Percentiles rank a stretch among this genome's conserved stretches.
phyloP scores from a whole-genome alignment of 1,284 basidiomycete genomes.

The Cutaneotrichosporon sp. region DNA sequence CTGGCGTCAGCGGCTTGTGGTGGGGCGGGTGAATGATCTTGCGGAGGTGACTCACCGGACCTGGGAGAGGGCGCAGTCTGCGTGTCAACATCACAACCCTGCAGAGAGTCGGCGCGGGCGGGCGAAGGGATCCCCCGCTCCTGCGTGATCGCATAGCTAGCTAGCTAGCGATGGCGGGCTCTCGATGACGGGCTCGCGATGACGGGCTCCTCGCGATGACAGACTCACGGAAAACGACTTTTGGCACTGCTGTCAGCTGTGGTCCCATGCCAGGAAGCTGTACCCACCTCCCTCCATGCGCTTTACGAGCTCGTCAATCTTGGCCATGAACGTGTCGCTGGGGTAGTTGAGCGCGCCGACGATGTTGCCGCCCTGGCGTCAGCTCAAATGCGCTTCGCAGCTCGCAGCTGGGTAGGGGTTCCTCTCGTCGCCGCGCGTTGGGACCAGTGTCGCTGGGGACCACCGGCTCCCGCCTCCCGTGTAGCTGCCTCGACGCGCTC shows the following conservation, averaged over 20 bases:
- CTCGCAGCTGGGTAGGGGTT: too few species aligned
- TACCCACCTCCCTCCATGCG: slow-evolving; percentile 39
- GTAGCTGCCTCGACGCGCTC: too few species aligned
- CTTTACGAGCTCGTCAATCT: slow-evolving; percentile 43
- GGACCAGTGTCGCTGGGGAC: too few species aligned
- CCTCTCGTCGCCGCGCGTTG: too few species aligned
- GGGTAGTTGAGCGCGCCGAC: slow-evolving; percentile 48
- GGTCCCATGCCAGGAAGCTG: background rate
- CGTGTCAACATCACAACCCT: background rate
- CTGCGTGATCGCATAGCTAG: too few species aligned
- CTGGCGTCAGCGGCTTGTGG: slow-evolving; percentile 23
- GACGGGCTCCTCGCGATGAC: background rate
- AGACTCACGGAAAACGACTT: slow-evolving; percentile 51
- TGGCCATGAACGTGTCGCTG: slow-evolving; percentile 43
- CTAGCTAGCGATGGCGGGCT: too few species aligned
- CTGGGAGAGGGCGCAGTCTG: slow-evolving; percentile 53
- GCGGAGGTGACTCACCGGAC: slow-evolving; percentile 33
- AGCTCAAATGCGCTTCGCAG: background rate
- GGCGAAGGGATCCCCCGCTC: too few species aligned
- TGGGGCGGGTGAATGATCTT: background rate
- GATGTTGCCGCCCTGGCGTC: slow-evolving; percentile 53
- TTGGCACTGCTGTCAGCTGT: slow-evolving; percentile 36
- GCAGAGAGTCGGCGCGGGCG: too few species aligned
- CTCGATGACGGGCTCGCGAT: too few species aligned
- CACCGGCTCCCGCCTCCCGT: too few species aligned